Evolutionary conservation across 495 filamentous ascomycete genomes (phyloP).

Genomic region (Penicillium antarcticum): DNA sequence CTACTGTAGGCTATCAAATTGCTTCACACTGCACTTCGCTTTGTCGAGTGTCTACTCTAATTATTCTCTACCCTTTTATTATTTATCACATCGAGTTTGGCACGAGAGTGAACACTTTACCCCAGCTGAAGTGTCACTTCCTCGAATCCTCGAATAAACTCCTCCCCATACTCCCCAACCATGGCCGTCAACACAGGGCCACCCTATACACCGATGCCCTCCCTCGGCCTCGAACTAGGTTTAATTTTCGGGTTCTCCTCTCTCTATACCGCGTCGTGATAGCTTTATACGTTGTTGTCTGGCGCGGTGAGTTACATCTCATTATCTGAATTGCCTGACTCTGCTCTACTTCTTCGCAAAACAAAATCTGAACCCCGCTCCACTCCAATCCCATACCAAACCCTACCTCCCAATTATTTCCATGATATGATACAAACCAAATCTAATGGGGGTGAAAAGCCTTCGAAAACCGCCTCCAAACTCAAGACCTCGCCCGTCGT

Average conservation of each 20-base stretch:
- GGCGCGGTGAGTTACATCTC: constrained; percentile 34
- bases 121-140: too few species aligned
- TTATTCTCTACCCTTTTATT: neutral
- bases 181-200: constrained; percentile 17
- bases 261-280: constrained; percentile 35
- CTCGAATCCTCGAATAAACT: too few species aligned
- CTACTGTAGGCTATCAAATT: too few species aligned
- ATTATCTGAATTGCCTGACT: too few species aligned
- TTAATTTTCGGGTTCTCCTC: constrained; percentile 43
- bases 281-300: constrained; percentile 34
- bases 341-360: too few species aligned
- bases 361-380: too few species aligned
- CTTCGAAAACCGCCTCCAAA: constrained; percentile 21
- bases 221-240: constrained; percentile 38
- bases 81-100: too few species aligned
- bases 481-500: constrained; percentile 34
- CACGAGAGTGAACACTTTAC: too few species aligned
- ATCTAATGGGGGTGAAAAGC: constrained; percentile 4
- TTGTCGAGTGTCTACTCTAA: neutral
- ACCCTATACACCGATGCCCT: constrained; percentile 28
- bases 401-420: neutral
- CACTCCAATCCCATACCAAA: too few species aligned
- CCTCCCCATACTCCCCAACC: neutral
- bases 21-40: too few species aligned
- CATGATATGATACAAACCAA: neutral